A percentile compares a stretch with the other conserved stretches of the same genome.
Conservation (phyloP, 164 flowering plant species). For the Pachysandra terminalis region DNA sequence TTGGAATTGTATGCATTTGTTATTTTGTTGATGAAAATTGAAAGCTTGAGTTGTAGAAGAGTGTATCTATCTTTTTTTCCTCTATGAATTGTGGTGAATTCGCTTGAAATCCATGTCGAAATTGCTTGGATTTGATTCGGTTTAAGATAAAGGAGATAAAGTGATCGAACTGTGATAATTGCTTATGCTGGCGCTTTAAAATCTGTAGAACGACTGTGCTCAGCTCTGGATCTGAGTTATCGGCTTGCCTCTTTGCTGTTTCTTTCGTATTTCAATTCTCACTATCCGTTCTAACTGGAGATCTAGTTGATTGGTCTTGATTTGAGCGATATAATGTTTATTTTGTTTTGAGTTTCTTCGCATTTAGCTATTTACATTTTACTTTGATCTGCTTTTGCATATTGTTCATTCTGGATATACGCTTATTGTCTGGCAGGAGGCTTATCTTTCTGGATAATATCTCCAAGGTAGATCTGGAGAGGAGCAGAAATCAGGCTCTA, state of each 20-base stretch:
- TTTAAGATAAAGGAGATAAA: background rate
- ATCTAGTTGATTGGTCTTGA: background rate
- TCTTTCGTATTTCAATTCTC: constrained; percentile 7
- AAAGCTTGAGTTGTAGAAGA: background rate
- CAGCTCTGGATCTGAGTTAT: too few species aligned
- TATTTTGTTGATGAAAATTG: background rate
- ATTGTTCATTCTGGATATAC: background rate
- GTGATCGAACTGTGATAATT: background rate
- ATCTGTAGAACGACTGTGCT: constrained; percentile 9
- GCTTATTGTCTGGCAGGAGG: constrained; percentile 29
- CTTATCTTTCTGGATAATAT: constrained; percentile 18
- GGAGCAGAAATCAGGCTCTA: constrained; percentile 18
- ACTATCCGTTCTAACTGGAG: too few species aligned
- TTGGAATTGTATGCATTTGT: background rate
- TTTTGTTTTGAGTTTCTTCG: too few species aligned
- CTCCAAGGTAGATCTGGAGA: constrained; percentile 36
- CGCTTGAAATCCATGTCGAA: background rate
- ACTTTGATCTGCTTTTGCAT: constrained; percentile 6
- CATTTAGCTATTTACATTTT: background rate
- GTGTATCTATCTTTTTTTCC: constrained; percentile 10
- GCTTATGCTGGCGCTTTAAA: background rate
- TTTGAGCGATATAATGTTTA: background rate
- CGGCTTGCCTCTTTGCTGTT: background rate
- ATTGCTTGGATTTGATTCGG: background rate
- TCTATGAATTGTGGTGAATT: background rate